A percentile compares a stretch with the other conserved stretches of the same genome.
Conservation (phyloP, 257 asterid genomes). For the Orobanche coerulescens region DNA sequence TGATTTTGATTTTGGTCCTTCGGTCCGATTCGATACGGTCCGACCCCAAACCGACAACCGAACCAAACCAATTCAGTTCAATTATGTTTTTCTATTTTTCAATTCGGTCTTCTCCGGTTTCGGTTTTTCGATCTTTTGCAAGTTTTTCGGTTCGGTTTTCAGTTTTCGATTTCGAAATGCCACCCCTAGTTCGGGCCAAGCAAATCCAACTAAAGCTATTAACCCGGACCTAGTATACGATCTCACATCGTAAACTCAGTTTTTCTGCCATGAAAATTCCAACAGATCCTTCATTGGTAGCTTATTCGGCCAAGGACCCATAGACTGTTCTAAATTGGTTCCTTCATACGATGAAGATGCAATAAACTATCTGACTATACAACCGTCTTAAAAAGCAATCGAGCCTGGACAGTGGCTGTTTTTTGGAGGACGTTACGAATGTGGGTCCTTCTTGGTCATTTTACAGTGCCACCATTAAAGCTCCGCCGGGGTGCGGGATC, state of each 20-base stretch:
- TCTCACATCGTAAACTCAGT: conserved; percentile 59
- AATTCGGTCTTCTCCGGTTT: too few species aligned
- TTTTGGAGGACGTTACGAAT: conserved; percentile 58
- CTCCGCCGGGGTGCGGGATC: conserved; percentile 65
- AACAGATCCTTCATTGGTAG: conserved; percentile 38
- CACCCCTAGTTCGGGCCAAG: too few species aligned
- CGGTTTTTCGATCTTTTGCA: too few species aligned
- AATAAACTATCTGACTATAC: conserved; percentile 80
- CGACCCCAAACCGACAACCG: too few species aligned
- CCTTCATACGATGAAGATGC: conserved; percentile 64
- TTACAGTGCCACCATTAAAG: conserved; percentile 59
- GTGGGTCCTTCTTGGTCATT: conserved; percentile 51
- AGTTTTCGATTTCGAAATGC: too few species aligned
- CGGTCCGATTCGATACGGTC: too few species aligned
- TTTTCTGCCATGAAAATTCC: conserved; percentile 74
- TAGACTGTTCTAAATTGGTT: conserved; percentile 60
- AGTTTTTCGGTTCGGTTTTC: too few species aligned
- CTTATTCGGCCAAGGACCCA: conserved; percentile 29
- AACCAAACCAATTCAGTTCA: too few species aligned
- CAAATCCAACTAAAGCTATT: conserved; percentile 57
- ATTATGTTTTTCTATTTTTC: too few species aligned
- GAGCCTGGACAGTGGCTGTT: conserved; percentile 47
- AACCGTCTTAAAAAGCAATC: conserved; percentile 46
- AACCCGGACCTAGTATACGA: conserved; percentile 76
- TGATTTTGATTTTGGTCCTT: too few species aligned